Conservation (phyloP, 179 eudicot species). For the Spergularia azorica region DNA sequence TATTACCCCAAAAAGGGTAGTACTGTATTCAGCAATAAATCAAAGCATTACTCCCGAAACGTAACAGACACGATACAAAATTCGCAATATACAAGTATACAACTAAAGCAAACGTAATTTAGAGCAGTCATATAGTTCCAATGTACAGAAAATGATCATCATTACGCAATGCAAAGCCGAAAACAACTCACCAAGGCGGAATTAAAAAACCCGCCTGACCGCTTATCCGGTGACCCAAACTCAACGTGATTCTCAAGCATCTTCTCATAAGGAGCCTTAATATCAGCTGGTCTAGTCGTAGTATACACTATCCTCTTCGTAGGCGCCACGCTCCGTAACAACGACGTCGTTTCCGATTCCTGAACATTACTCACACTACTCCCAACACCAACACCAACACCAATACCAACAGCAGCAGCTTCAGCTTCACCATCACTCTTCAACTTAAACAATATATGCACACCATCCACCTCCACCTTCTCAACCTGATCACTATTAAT, state of each 20-base stretch:
- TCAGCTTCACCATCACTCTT: conserved; percentile 44
- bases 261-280: conserved; percentile 92
- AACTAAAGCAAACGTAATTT: neutral
- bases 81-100: neutral
- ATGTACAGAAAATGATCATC: neutral
- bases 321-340: conserved; percentile 61
- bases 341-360: conserved; percentile 53
- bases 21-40: too few relatives aligned
- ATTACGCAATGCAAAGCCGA: neutral
- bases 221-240: conserved; percentile 94
- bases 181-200: conserved; percentile 75
- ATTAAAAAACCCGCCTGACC: conserved; percentile 83
- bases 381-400: too few relatives aligned
- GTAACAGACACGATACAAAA: too few relatives aligned
- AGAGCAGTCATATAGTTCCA: neutral
- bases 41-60: too few relatives aligned
- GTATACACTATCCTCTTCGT: conserved; percentile 71
- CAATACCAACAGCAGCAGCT: conserved; percentile 29
- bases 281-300: conserved; percentile 84
- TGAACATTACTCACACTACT: too few relatives aligned
- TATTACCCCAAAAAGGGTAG: neutral
- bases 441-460: conserved; percentile 77
- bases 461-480: conserved; percentile 95
- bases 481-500: conserved; percentile 69
- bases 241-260: conserved; percentile 88